Conservation (phyloP, 2,329 filamentous ascomycete genomes). For the Venturia aucupariae region DNA sequence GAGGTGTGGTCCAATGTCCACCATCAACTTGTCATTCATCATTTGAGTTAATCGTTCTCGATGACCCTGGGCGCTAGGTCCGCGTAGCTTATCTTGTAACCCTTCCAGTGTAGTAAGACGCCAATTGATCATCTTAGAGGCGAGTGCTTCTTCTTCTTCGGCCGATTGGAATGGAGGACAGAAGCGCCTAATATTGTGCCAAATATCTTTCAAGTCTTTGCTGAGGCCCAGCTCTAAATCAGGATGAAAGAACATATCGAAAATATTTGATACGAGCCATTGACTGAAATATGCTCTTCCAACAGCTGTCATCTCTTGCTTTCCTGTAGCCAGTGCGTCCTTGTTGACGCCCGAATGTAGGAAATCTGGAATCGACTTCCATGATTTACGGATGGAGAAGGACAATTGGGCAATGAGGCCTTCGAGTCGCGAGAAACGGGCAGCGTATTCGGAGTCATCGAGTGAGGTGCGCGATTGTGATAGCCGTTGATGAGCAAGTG, state of each 20-base stretch:
- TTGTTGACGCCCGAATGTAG: constrained; percentile 70
- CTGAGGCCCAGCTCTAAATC: constrained; percentile 70
- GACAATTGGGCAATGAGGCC: constrained; percentile 90
- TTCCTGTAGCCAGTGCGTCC: constrained; percentile 76
- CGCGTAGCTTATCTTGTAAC: constrained; percentile 60
- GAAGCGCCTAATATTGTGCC: constrained; percentile 63
- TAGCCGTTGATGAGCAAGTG: constrained; percentile 90
- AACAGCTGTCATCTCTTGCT: constrained; percentile 95
- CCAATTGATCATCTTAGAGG: constrained; percentile 84
- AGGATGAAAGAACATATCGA: constrained; percentile 88
- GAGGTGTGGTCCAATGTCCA: constrained; percentile 63
- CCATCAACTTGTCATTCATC: constrained; percentile 61
- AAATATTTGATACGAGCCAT: constrained; percentile 86
- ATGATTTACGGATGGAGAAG: constrained; percentile 94
- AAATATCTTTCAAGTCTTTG: constrained; percentile 66
- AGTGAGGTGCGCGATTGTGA: constrained; percentile 89
- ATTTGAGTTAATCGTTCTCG: constrained; percentile 46
- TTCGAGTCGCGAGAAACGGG: constrained; percentile 81
- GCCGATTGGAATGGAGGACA: constrained; percentile 64
- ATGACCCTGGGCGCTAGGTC: constrained; percentile 56
- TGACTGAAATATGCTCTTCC: constrained; percentile 80
- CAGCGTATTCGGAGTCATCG: constrained; percentile 89
- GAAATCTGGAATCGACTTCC: constrained; percentile 74
- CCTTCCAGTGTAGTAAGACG: constrained; percentile 88
- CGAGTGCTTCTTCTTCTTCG: constrained; percentile 83